Evolutionary conservation across 2,329 filamentous ascomycete genomes (phyloP).

Genomic region (Calonectria hawksworthii): DNA sequence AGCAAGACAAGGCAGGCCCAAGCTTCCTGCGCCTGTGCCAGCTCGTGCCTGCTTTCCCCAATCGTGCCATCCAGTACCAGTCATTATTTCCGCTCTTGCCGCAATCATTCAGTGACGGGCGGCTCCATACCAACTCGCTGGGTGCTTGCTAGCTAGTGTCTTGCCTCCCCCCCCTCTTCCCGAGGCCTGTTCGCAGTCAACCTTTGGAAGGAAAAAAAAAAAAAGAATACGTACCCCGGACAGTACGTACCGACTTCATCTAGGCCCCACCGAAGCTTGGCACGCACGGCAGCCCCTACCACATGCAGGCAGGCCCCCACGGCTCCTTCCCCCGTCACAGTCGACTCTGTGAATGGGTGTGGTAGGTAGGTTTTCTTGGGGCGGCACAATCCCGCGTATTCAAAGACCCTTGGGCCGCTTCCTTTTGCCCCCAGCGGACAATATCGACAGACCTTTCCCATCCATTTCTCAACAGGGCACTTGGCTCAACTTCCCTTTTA

Average conservation of each 20-base stretch:
- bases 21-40: background rate
- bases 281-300: slow-evolving; percentile 10
- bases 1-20: background rate
- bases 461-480: background rate
- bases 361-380: background rate
- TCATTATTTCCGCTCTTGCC: slow-evolving; percentile 9
- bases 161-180: background rate
- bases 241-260: background rate
- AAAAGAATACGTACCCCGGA: background rate
- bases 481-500: background rate
- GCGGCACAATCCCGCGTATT: slow-evolving; percentile 14
- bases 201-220: background rate
- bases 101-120: background rate
- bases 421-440: slow-evolving; percentile 3
- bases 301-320: slow-evolving; percentile 7
- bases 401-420: slow-evolving; percentile 11
- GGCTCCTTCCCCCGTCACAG: slow-evolving; percentile 4
- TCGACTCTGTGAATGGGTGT: background rate
- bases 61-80: background rate
- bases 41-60: slow-evolving; percentile 3
- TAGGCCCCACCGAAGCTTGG: slow-evolving; percentile 5
- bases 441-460: slow-evolving; percentile 2
- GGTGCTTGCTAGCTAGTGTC: background rate
- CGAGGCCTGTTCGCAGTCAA: background rate
- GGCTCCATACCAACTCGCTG: background rate